These are phyloP conservation scores for Cyberlindnera euphorbiiphila DNA, from an alignment of 805 yeast species.

Conservation along the genomic window DNA sequence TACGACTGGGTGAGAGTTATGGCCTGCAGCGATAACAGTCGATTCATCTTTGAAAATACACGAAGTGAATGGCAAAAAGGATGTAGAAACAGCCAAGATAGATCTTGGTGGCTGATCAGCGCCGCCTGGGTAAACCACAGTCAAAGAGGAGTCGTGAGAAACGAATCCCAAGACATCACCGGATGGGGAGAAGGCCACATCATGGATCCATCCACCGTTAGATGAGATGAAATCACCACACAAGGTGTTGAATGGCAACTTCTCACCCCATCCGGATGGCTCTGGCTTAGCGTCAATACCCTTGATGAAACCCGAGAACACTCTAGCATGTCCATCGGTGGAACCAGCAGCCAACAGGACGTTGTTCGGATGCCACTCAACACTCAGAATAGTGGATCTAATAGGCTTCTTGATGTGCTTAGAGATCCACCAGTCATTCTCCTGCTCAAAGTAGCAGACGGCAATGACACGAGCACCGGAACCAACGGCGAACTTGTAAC, in stretches of 20 bases:
- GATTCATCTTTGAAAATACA: slow-evolving; percentile 64
- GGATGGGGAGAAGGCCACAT: slow-evolving; percentile 75
- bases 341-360: slow-evolving; percentile 88
- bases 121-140: slow-evolving; percentile 73
- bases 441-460: slow-evolving; percentile 91
- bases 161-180: slow-evolving; percentile 78
- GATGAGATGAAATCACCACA: slow-evolving; percentile 76
- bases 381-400: slow-evolving; percentile 74
- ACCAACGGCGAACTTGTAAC: slow-evolving; percentile 95
- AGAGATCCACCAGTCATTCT: slow-evolving; percentile 99
- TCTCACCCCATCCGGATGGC: slow-evolving; percentile 87
- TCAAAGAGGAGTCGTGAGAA: slow-evolving; percentile 82
- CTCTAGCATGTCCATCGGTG: slow-evolving; percentile 89
- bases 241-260: slow-evolving; percentile 89
- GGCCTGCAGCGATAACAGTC: slow-evolving; percentile 83
- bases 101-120: slow-evolving; percentile 61
- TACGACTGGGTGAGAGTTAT: slow-evolving; percentile 84
- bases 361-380: slow-evolving; percentile 92
- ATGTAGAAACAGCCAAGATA: slow-evolving; percentile 55
- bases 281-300: slow-evolving; percentile 82
- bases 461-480: slow-evolving; percentile 93
- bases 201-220: slow-evolving; percentile 89
- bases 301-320: slow-evolving; percentile 84
- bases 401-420: slow-evolving; percentile 96
- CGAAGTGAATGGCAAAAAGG: slow-evolving; percentile 76